Base-by-base conservation (phyloP, 2,329 filamentous ascomycete genomes). In the Colletotrichum cereale region DNA sequence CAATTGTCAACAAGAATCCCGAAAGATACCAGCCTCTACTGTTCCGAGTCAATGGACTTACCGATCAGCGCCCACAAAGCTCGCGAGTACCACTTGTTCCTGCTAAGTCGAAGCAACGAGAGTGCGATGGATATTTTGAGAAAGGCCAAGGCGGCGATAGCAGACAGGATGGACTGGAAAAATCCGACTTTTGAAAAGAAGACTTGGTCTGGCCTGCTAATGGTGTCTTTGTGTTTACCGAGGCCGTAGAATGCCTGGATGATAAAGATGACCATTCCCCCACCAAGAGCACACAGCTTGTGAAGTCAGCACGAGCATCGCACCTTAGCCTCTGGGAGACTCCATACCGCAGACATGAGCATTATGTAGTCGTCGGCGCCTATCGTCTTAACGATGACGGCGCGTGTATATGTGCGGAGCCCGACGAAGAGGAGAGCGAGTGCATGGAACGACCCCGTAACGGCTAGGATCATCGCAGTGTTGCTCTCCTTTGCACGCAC, bases 131-230 rank as follows among this genome's bases (percentile, higher is more conserved):
- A 76, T 21, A 76, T 63, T 64, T 77, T 77, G 44, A 77, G 74
- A 10, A 77, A 67, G 7, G 67, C 67, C 29, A 73, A 29, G 0
- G 67, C 71, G 3, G 58, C 71, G 16, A 68, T 68, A 74, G 86
- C 83, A 29, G 85, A 79, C 53, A 86, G 77, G 58, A 89, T 77
- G 10, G 83, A 82, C 71, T 88, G 84, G 58, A 83, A 80, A 73
- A 83, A 87, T 34, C 80, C 79, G 50, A 83, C 81, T 53, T 85
- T 83, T 2, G 78, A 73, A 62, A 85, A 83, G 2, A 76, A 74
- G 21, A 75, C 74, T 18, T 80, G 78, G 55, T 83, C 81, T 1
- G 74, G 36, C 1, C 67, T 65, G 3, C 78, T 72, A 44, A 87
- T 78, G 3, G 82, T 82, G 5, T 78, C 71, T 12, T 78, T 76